Conservation (phyloP, 305 asterid species). For the Solanum hybrid region DNA sequence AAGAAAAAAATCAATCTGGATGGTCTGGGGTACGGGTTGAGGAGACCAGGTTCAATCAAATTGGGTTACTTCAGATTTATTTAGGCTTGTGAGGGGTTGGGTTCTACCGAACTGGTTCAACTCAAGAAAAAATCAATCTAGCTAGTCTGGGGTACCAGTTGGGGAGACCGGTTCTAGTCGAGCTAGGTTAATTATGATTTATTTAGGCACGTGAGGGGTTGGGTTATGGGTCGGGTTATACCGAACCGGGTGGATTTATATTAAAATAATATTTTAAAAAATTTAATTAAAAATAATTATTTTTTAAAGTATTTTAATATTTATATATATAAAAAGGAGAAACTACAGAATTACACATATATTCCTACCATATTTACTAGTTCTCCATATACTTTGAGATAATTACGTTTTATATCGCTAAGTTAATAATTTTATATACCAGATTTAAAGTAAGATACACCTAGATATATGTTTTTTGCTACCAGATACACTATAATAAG, state of each 20-base stretch:
- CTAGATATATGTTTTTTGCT: too few species aligned
- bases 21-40: background rate
- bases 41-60: too few species aligned
- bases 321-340: too few species aligned
- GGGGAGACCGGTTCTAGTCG: background rate
- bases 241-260: background rate
- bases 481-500: background rate
- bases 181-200: background rate
- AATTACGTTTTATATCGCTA: background rate
- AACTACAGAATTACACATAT: background rate
- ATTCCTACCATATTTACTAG: background rate
- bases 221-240: background rate
- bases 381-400: background rate
- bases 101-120: background rate
- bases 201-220: background rate
- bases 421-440: background rate
- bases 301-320: background rate
- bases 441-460: background rate
- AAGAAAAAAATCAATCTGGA: background rate
- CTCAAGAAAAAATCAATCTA: too few species aligned
- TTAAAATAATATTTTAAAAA: too few species aligned
- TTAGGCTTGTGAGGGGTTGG: rapidly evolving
- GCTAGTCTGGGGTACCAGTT: too few species aligned
- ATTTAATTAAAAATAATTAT: too few species aligned
- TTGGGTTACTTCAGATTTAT: background rate